Percentiles rank a stretch among this genome's conserved stretches.
These are phyloP conservation scores for Yamadazyma friedrichii DNA, from an alignment of 1,139 yeast species.

Conservation along the genomic window DNA sequence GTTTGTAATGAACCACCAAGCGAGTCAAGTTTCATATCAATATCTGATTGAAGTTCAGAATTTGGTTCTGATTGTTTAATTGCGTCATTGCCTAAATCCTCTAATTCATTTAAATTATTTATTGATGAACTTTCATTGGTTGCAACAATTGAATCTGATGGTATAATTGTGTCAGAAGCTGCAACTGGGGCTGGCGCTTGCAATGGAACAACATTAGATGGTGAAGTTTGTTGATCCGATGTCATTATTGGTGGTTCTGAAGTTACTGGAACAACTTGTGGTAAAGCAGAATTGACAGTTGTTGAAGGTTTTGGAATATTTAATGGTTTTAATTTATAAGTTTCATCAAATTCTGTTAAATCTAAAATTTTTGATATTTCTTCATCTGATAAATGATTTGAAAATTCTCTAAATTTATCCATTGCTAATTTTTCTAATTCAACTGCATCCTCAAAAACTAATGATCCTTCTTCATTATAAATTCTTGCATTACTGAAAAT, in stretches of 20 bases:
- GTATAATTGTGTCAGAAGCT: neutral
- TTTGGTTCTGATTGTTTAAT: slow-evolving; percentile 2
- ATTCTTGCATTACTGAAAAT: slow-evolving; percentile 82
- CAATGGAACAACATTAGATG: neutral
- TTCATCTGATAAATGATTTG: slow-evolving; percentile 20
- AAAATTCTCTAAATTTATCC: slow-evolving; percentile 30
- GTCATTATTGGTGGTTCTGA: neutral
- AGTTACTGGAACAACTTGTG: neutral
- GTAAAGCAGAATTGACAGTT: neutral
- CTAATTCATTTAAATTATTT: neutral
- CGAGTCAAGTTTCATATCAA: slow-evolving; percentile 3
- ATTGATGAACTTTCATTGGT: neutral
- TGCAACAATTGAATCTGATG: neutral
- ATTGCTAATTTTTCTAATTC: slow-evolving; percentile 54
- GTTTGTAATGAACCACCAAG: slow-evolving; percentile 3
- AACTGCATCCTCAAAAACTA: slow-evolving; percentile 76
- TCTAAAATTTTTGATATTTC: slow-evolving; percentile 37
- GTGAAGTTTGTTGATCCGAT: neutral
- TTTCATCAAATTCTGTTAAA: slow-evolving; percentile 50
- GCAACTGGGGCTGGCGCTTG: neutral
- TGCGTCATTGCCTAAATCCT: neutral
- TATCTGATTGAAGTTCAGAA: slow-evolving; percentile 4
- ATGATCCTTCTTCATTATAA: slow-evolving; percentile 89
- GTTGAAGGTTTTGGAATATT: slow-evolving; percentile 4
- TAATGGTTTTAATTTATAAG: slow-evolving; percentile 42